A percentile compares a stretch with the other conserved stretches of the same genome.
These are phyloP conservation scores for Cryptosporidium tyzzeri DNA, from an alignment of 169 alveolate species.

Conservation along the genomic window DNA sequence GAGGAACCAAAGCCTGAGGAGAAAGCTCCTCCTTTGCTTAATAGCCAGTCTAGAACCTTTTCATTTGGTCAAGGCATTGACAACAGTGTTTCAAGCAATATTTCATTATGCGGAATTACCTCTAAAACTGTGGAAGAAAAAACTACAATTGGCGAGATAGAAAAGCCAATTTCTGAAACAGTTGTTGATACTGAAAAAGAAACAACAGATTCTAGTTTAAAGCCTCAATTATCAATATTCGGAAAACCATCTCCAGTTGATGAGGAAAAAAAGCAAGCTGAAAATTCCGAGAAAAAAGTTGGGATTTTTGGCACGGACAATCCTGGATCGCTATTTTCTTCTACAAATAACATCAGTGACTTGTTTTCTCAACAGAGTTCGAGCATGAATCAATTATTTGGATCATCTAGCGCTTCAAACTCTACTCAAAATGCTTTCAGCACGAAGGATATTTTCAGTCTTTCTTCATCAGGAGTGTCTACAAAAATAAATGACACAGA, in stretches of 20 bases:
- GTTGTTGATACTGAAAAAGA: not conserved
- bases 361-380: slow-evolving; percentile 1
- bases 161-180: not conserved
- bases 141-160: not conserved
- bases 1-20: not conserved
- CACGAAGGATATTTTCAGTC: not conserved
- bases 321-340: slow-evolving; percentile 7
- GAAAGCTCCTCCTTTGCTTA: not conserved
- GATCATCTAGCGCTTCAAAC: not conserved
- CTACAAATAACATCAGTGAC: not conserved
- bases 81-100: not conserved
- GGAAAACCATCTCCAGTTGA: not conserved
- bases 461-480: not conserved
- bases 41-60: not conserved
- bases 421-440: not conserved
- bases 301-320: slow-evolving; percentile 9
- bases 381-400: not conserved
- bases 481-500: not conserved
- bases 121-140: slow-evolving; percentile 10
- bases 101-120: slow-evolving; percentile 39
- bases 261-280: slow-evolving; percentile 8
- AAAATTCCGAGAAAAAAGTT: not conserved
- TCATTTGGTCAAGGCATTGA: not conserved
- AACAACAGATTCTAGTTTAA: not conserved
- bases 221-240: not conserved